A percentile compares a stretch with the other conserved stretches of the same genome.
These are phyloP conservation scores for Metschnikowia koreensis DNA, from an alignment of 805 yeast genomes.

Conservation along the genomic window DNA sequence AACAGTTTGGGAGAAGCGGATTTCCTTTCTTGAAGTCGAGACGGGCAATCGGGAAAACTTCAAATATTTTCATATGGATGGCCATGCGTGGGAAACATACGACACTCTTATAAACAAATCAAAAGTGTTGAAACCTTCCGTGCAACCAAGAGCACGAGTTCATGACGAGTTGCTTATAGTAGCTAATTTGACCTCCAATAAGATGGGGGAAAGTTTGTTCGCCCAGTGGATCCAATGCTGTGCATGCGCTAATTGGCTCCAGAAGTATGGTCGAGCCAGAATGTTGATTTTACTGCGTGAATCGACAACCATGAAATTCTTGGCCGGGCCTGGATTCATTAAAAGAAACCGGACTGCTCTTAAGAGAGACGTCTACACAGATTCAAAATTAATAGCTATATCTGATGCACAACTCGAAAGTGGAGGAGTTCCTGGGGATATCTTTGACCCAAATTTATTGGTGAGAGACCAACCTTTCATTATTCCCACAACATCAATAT, in stretches of 20 bases:
- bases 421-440: conserved; percentile 22
- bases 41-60: conserved; percentile 34
- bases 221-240: conserved; percentile 75
- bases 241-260: conserved; percentile 71
- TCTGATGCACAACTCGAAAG: conserved; percentile 21
- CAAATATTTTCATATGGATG: conserved; percentile 42
- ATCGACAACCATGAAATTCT: conserved; percentile 52
- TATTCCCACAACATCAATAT: conserved; percentile 26
- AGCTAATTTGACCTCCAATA: conserved; percentile 53
- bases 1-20: conserved; percentile 28
- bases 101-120: conserved; percentile 45
- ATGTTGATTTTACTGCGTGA: conserved; percentile 70
- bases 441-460: conserved; percentile 36
- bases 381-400: conserved; percentile 54
- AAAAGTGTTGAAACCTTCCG: conserved; percentile 35
- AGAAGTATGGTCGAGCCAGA: conserved; percentile 66
- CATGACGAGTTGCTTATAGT: conserved; percentile 56
- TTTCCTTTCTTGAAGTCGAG: conserved; percentile 21
- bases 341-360: conserved; percentile 63
- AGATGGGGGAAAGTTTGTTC: conserved; percentile 62
- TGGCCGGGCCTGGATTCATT: conserved; percentile 52
- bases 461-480: conserved; percentile 38
- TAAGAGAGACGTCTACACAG: conserved; percentile 62
- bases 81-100: conserved; percentile 69
- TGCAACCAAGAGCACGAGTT: conserved; percentile 35